Conservation (phyloP, 345 rosid genomes). For the Streptanthus diversifolius region DNA sequence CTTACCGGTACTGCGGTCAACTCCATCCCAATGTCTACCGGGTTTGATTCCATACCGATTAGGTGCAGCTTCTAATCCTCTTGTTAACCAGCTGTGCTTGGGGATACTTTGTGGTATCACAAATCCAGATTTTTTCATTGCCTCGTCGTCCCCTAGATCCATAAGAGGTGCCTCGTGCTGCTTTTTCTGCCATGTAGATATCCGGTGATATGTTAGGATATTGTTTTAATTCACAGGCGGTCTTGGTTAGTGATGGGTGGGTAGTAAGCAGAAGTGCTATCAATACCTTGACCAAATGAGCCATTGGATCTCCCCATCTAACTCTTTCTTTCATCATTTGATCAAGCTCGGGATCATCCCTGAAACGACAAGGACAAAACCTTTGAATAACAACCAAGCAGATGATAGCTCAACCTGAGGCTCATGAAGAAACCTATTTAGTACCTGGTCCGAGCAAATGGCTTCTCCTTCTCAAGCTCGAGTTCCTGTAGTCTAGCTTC, state of each 20-base stretch:
- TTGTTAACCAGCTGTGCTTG: conserved; percentile 74
- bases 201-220: neutral
- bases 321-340: conserved; percentile 63
- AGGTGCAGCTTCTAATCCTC: conserved; percentile 75
- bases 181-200: conserved; percentile 50
- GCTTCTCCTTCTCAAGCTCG: conserved; percentile 82
- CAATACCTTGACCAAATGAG: conserved; percentile 85
- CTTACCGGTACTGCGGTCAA: conserved; percentile 84
- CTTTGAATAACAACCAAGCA: conserved; percentile 11
- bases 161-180: conserved; percentile 42
- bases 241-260: neutral
- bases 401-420: neutral
- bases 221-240: neutral
- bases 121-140: conserved; percentile 91
- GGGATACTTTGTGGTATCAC: conserved; percentile 81
- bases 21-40: conserved; percentile 99
- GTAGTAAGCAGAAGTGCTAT: neutral
- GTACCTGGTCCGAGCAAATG: conserved; percentile 90
- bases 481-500: conserved; percentile 68
- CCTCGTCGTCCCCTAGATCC: conserved; percentile 78
- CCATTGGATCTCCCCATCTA: conserved; percentile 97
- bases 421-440: neutral
- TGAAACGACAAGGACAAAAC: conserved; percentile 28
- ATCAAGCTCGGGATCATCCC: conserved; percentile 96
- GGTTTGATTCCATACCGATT: conserved; percentile 87